Conservation (phyloP, 208 protist genomes). For the Acanthamoeba culbertsoni region DNA sequence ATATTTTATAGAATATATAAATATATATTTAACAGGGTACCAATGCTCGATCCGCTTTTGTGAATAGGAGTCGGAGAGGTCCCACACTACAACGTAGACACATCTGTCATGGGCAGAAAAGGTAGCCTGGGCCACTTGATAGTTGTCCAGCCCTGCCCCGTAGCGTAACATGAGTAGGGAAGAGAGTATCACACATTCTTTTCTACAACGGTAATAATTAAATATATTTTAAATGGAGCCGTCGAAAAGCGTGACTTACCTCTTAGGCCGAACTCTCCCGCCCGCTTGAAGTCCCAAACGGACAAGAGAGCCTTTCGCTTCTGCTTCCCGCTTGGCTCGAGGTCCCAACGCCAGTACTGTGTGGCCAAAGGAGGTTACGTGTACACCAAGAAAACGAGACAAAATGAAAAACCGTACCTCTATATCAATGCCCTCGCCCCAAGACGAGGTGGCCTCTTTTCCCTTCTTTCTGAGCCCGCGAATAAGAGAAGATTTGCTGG, state of each 20-base stretch:
- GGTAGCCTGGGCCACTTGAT: background rate
- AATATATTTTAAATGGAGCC: background rate
- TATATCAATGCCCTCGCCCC: background rate
- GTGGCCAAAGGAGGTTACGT: background rate
- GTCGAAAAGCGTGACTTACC: background rate
- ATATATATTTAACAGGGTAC: background rate
- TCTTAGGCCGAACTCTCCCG: background rate
- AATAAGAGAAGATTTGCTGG: background rate
- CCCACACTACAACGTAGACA: background rate
- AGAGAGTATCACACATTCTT: background rate
- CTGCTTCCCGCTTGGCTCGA: background rate
- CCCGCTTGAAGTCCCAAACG: constrained; percentile 27
- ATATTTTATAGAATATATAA: background rate
- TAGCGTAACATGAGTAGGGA: too few relatives aligned
- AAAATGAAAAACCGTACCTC: background rate
- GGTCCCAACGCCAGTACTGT: constrained; percentile 2
- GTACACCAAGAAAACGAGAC: background rate
- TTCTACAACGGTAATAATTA: background rate
- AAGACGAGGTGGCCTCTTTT: background rate
- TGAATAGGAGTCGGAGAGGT: background rate
- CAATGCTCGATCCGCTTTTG: constrained; percentile 40
- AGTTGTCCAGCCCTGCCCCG: background rate
- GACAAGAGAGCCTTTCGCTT: constrained; percentile 25
- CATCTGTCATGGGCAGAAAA: background rate
- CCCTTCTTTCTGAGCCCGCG: background rate